Evolutionary conservation across 257 asterid species (phyloP), one percentile per base, ranked within the genome.

Genomic region (Solanum verrucosum): DNA sequence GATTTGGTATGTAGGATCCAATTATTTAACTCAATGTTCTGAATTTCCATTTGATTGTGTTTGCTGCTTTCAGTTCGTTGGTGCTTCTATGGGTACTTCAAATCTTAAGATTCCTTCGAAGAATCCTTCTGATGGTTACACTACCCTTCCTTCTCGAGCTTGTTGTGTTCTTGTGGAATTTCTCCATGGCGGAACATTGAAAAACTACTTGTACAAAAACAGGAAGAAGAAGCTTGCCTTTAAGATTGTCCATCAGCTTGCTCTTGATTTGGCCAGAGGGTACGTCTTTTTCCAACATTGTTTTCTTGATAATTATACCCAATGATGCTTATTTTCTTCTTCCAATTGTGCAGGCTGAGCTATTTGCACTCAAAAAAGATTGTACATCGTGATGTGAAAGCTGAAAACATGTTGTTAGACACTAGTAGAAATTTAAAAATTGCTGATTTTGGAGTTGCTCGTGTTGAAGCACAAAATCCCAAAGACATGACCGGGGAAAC

Each of bases 401-500:
- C 99, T 29, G 99, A 96, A 90, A 96, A 96, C 87, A 96, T 96
- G 99, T 83, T 96, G 89, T 89, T 96, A 31, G 98, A 95, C 87
- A 20, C 92, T 37, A 81, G 90, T 25, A 91, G 96, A 86, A 93
- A 77, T 6, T 86, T 96, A 84, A 96, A 96, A 90, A 96, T 96
- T 35, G 99, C 99, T 4, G 99, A 96, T 92, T 96, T 96, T 89
- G 99, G 99, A 2, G 99, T 96, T 9, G 99, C 98, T 84, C 98
- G 99, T 78, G 98, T 96, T 72, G 99, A 96, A 88, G 99, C 99
- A 27, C 98, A 94, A 87, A 96, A 96, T 86, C 99, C 99, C 2
- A 90, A 90, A 92, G 99, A 96, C 90, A 96, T 96, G 99, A 96
- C 99, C 2, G 99, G 99, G 84, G 99, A 96, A 93, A 96, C 99